Conservation (phyloP, 169 alveolate species). For the Cyclospora cayetanensis region DNA sequence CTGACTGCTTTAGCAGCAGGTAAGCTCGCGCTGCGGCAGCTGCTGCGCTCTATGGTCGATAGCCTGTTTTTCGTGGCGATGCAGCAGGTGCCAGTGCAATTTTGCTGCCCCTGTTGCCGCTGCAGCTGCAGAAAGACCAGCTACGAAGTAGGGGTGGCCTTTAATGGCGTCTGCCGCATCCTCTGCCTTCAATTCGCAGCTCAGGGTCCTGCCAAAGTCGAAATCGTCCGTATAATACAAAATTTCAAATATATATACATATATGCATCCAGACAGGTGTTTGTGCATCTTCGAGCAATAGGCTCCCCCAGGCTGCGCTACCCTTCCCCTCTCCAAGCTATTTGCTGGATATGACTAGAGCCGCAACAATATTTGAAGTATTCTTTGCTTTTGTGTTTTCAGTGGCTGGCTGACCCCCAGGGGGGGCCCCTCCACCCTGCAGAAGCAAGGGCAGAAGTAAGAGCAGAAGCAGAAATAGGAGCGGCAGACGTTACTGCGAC, state of each 20-base stretch:
- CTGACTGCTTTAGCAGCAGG: background rate
- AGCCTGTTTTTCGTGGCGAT: background rate
- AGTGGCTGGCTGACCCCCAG: no score
- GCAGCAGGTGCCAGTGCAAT: background rate
- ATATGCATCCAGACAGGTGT: no score
- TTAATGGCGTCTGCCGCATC: conserved; percentile 12
- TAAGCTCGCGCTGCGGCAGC: background rate
- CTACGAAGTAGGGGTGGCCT: background rate
- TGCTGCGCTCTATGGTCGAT: background rate
- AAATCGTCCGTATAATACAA: background rate
- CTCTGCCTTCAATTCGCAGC: conserved; percentile 12
- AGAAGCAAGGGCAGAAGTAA: background rate
- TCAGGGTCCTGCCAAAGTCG: conserved; percentile 8
- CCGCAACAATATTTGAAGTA: no score
- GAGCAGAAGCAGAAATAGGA: background rate
- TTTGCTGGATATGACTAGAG: no score
- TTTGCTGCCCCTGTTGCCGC: background rate
- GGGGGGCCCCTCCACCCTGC: no score
- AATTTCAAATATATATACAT: no score
- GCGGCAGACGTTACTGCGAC: background rate
- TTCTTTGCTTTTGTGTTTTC: no score
- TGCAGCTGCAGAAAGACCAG: background rate
- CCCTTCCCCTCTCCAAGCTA: no score
- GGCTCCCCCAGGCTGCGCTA: no score
- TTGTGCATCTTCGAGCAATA: no score